phyloP scores from a whole-genome alignment of 2,329 filamentous ascomycete species.

The Talaromyces rugulosus region DNA sequence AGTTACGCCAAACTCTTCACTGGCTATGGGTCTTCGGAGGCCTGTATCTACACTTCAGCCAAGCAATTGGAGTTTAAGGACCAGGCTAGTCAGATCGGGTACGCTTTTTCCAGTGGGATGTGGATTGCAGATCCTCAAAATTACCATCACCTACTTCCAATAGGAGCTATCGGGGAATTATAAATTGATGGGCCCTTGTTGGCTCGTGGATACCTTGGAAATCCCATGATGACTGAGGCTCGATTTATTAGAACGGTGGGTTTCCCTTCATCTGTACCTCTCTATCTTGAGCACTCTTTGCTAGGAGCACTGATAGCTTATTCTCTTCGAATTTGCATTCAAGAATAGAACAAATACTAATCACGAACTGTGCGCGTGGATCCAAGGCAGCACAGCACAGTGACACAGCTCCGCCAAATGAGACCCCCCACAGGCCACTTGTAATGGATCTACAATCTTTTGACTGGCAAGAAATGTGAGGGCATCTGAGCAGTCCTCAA shows the following conservation, averaged over 20 bases:
- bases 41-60: too few relatives aligned
- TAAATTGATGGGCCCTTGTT: too few relatives aligned
- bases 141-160: too few relatives aligned
- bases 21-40: too few relatives aligned
- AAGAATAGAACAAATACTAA: slow-evolving; percentile 23
- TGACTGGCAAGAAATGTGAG: slow-evolving; percentile 28
- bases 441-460: slow-evolving; percentile 24
- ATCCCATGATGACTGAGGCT: too few relatives aligned
- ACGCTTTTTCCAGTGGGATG: too few relatives aligned
- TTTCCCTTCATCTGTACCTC: neutral
- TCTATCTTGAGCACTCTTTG: neutral
- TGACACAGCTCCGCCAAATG: slow-evolving; percentile 24
- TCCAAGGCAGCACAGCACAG: slow-evolving; percentile 28
- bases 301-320: neutral
- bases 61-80: too few relatives aligned
- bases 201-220: too few relatives aligned
- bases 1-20: too few relatives aligned
- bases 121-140: too few relatives aligned
- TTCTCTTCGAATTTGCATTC: neutral
- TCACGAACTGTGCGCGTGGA: slow-evolving; percentile 21
- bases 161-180: too few relatives aligned
- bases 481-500: slow-evolving; percentile 35
- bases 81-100: too few relatives aligned
- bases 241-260: neutral
- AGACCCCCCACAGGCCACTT: slow-evolving; percentile 35